phyloP scores from a whole-genome alignment of 768 basidiomycete species.

The Pisolithus tinctorius region DNA sequence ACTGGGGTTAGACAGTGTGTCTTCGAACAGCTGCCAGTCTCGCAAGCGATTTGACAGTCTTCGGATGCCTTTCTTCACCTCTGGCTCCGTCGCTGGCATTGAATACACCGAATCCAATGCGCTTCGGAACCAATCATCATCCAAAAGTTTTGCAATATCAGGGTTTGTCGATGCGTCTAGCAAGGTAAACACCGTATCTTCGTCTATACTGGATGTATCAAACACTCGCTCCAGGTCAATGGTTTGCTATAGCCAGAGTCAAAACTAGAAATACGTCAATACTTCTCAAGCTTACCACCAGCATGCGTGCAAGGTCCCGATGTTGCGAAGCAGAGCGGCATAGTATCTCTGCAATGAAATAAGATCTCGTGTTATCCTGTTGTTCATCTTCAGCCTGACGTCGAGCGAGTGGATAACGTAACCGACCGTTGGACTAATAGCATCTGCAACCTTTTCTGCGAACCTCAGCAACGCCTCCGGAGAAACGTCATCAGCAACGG shows the following conservation, averaged over 20 bases:
- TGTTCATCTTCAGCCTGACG: constrained; percentile 3
- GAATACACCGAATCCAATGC: constrained; percentile 32
- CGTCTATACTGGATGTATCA: constrained; percentile 45
- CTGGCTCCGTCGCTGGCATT: constrained; percentile 29
- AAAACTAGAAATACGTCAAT: background rate
- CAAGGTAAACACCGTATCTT: constrained; percentile 49
- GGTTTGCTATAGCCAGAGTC: constrained; percentile 38
- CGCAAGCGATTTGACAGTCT: constrained; percentile 44
- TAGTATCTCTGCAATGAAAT: constrained; percentile 55
- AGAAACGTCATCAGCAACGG: constrained; percentile 51
- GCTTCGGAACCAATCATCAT: constrained; percentile 41
- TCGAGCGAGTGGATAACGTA: background rate
- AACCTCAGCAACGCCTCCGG: constrained; percentile 47
- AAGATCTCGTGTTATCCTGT: constrained; percentile 51
- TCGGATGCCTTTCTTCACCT: constrained; percentile 39
- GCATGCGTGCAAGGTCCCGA: constrained; percentile 34
- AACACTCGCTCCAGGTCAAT: constrained; percentile 51
- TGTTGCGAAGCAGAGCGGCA: constrained; percentile 61
- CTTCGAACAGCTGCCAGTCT: constrained; percentile 57
- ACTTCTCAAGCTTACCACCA: constrained; percentile 34
- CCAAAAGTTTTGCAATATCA: constrained; percentile 52
- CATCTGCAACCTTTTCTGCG: constrained; percentile 47
- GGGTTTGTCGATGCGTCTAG: constrained; percentile 60
- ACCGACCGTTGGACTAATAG: constrained; percentile 50
- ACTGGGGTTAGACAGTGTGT: constrained; percentile 48